Evolutionary conservation across 73 alveolate species (phyloP), one percentile per base, ranked within the genome.

Genomic region (Paramecium biaurelia): DNA sequence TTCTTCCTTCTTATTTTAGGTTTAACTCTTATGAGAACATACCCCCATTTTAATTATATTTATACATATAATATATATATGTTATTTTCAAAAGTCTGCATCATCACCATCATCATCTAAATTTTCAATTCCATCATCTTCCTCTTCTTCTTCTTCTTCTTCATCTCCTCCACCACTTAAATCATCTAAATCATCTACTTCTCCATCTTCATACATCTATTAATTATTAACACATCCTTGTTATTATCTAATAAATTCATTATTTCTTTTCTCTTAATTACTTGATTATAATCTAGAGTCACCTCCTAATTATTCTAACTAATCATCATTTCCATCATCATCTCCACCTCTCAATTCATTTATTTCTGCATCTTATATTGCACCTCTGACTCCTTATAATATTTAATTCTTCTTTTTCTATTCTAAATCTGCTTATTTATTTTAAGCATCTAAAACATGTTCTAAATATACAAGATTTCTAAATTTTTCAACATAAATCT

Each of bases 401-500:
- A 10, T 34, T 49, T 79, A 56, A 7, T 89, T 34, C n/a, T 28
- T 37, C 57, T 57, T 49, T 26, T 49, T 89, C 10, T 47, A 93
- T 35, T 32, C 58, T 5, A 41, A 57, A 20, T 70, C 92, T 28
- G 96, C 99, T 42, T 72, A 93, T 93, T 90, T 68, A 89, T 97
- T 96, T 95, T 85, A 95, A 34, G 85, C 76, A 68, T 97, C 99
- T 34, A 97, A 92, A 70, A 96, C 98, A 82, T 97, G 97, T 95
- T 98, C 99, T 49, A 98, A 89, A 86, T 97, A 98, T 85, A 97
- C 99, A 68, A 97, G 94, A 89, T 98, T 98, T 37, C 99, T 95
- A 89, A 97, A 98, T 49, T 97, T 97, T 93, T 98, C 99, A 35
- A 98, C 99, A 85, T 96, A 98, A 63, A 63, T 18, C 84, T 63